Conservation (phyloP, 208 protist genomes). For the Trypanosoma scelopori region DNA sequence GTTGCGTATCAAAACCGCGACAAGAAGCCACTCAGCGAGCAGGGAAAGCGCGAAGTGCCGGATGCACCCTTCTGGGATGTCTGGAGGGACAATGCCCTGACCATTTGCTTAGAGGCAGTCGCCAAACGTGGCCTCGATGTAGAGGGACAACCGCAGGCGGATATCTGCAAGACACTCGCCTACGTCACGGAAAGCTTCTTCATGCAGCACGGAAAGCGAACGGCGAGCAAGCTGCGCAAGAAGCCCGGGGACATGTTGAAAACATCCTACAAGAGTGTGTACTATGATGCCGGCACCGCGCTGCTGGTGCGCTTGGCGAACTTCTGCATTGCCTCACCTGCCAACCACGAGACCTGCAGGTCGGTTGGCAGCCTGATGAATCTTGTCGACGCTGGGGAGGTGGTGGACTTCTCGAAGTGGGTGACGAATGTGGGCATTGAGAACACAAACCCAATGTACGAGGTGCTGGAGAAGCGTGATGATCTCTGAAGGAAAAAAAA, state of each 20-base stretch:
- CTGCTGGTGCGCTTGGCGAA: conserved; percentile 55
- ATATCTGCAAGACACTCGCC: conserved; percentile 53
- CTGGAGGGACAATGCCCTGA: conserved; percentile 59
- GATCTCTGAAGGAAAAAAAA: conserved; percentile 52
- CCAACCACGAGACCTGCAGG: conserved; percentile 45
- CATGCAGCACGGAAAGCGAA: conserved; percentile 80
- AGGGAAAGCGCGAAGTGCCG: conserved; percentile 62
- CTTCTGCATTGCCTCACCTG: conserved; percentile 66
- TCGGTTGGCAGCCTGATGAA: conserved; percentile 50
- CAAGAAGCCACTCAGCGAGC: conserved; percentile 49
- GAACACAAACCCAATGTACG: conserved; percentile 92
- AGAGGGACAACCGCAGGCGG: conserved; percentile 33
- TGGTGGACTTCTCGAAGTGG: conserved; percentile 63
- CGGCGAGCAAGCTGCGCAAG: conserved; percentile 77
- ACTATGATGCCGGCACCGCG: conserved; percentile 72
- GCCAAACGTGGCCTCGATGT: conserved; percentile 48
- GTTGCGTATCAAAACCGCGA: conserved; percentile 72
- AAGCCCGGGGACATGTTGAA: conserved; percentile 62
- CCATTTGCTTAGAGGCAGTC: conserved; percentile 50
- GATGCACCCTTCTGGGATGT: conserved; percentile 74
- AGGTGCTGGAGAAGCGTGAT: conserved; percentile 59
- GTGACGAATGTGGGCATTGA: conserved; percentile 90
- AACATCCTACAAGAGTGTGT: conserved; percentile 84
- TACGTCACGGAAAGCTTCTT: conserved; percentile 68
- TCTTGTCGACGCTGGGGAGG: conserved; percentile 38